phyloP scores from a whole-genome alignment of 2,329 filamentous ascomycete species.

The Malbranchea cinnamomea region DNA sequence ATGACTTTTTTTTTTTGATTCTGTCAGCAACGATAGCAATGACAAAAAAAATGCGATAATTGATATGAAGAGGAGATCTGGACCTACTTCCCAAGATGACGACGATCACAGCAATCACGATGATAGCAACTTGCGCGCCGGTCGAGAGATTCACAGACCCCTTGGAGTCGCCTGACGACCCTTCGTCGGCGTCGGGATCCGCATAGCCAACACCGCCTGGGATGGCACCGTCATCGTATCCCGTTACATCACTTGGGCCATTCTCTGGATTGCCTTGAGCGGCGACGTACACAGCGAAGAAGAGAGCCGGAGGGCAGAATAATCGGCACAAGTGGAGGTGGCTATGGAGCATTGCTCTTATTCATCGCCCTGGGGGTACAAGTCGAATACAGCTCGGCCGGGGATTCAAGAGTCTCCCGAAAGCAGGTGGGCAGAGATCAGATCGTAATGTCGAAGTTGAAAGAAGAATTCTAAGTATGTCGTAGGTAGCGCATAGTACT shows the following conservation, averaged over 20 bases:
- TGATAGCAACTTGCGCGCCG: slow-evolving; percentile 58
- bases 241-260: neutral
- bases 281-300: too few species aligned
- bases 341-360: too few species aligned
- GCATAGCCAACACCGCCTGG: slow-evolving; percentile 14
- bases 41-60: neutral
- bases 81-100: slow-evolving; percentile 54
- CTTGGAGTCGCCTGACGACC: slow-evolving; percentile 49
- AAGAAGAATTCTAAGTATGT: too few species aligned
- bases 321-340: too few species aligned
- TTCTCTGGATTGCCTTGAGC: too few species aligned
- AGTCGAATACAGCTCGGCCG: too few species aligned
- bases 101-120: slow-evolving; percentile 53
- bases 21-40: neutral
- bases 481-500: too few species aligned
- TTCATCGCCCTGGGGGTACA: too few species aligned
- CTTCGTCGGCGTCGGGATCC: slow-evolving; percentile 37
- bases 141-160: slow-evolving; percentile 50
- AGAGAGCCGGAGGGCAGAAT: too few species aligned
- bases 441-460: too few species aligned
- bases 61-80: slow-evolving; percentile 6
- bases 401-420: too few species aligned
- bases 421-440: too few species aligned
- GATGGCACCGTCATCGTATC: slow-evolving; percentile 1
- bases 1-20: slow-evolving; percentile 34